Base-by-base conservation (phyloP, 345 rosid genomes). In the Lepidium didymum region DNA sequence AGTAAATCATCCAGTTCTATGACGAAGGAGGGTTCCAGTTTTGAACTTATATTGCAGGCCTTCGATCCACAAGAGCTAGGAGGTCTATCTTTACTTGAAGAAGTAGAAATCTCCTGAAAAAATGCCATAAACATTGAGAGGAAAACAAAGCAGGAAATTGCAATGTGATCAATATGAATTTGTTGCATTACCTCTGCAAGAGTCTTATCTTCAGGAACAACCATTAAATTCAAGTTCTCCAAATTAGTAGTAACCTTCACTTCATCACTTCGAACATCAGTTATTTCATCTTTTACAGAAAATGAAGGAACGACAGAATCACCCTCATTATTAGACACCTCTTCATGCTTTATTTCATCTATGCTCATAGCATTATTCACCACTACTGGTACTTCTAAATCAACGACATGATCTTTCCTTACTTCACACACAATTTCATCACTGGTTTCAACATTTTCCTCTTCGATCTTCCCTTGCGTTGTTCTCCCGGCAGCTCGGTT, bases 401-500 rank as follows among this genome's bases (percentile, higher is more conserved):
- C 75, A 40, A 44, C 15, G 13, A 66, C 45, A 40, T 47, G 56
- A 31, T 73, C 75, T 40, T 49, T 12, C 3, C 2, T 43, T 40
- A 47, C 13, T 15, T 59, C 37, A 38, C 35, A 34, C 15, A 62
- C 13, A 53, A 7, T 19, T 34, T 53, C 80, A 40, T 52, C 54
- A 45, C 40, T 35, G n/a, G 61, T 11, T 10, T 40, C 25, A 60
- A 42, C 62, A 21, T 64, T 71, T 51, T 70, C 66, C 81, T 80
- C 71, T 64, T 79, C 76, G 3, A 51, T 55, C 37, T 50, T 57
- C 73, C 68, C 49, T 57, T 83, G 78, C 7, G 79, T 77, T 23
- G 84, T 83, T 71, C 74, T 86, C 79, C 72, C 71, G 36, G 87
- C 84, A 57, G 97, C 95, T 77, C 85, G 84, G 72, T 63, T 83